Conservation (phyloP, 2,329 filamentous ascomycete species). For the Fusarium sp. region DNA sequence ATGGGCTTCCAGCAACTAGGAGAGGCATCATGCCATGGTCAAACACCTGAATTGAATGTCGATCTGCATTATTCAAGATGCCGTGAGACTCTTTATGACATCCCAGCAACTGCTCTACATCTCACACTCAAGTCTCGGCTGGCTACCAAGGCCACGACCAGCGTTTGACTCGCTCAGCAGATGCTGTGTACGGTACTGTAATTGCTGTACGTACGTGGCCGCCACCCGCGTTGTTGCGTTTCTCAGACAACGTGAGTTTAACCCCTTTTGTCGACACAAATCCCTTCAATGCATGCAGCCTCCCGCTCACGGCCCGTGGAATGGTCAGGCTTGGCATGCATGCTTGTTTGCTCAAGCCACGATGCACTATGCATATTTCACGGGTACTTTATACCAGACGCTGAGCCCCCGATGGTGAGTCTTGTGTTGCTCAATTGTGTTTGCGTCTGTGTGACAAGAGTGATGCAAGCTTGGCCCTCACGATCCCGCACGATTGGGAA, state of each 20-base stretch:
- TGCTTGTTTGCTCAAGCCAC: constrained; percentile 21
- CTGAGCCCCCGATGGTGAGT: constrained; percentile 1
- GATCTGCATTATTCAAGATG: constrained; percentile 1
- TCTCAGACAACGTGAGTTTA: constrained; percentile 3
- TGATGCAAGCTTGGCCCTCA: constrained; percentile 8
- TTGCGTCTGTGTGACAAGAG: constrained; percentile 25
- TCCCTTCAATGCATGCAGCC: constrained; percentile 12
- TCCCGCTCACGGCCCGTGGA: constrained; percentile 5
- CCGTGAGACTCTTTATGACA: constrained; percentile 9
- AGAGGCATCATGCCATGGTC: neutral
- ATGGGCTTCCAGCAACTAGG: neutral
- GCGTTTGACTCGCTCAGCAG: constrained; percentile 29
- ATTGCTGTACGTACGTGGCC: constrained; percentile 18
- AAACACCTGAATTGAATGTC: neutral
- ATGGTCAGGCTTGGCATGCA: constrained; percentile 7
- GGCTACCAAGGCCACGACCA: constrained; percentile 22
- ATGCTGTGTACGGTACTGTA: constrained; percentile 10
- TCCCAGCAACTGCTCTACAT: constrained; percentile 34
- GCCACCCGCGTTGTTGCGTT: constrained; percentile 2
- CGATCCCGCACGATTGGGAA: constrained; percentile 12
- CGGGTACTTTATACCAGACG: neutral
- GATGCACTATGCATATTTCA: neutral
- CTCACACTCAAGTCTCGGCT: constrained; percentile 40
- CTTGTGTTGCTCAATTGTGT: constrained; percentile 10
- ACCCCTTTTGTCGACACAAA: neutral